Evolutionary conservation across 2,329 filamentous ascomycete genomes (phyloP).

Genomic region (Triangularia verruculosa): DNA sequence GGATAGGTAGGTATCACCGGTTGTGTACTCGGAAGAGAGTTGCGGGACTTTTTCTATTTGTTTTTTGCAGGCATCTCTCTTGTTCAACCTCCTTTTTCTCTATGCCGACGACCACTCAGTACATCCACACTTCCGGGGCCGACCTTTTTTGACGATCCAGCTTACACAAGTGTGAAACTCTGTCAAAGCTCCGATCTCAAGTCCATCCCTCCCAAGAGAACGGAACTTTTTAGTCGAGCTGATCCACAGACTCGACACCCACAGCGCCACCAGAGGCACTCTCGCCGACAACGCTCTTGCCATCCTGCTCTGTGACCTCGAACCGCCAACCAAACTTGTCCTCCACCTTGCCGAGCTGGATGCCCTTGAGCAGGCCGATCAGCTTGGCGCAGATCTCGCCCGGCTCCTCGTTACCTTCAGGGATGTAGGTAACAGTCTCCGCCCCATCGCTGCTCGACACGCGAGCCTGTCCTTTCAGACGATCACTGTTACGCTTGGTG

Average conservation of each 20-base stretch:
- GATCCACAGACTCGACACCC: conserved; percentile 33
- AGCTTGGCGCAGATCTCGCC: conserved; percentile 72
- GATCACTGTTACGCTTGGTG: conserved; percentile 55
- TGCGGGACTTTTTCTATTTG: background rate
- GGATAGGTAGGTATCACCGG: background rate
- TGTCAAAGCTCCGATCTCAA: background rate
- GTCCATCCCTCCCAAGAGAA: background rate
- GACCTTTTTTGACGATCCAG: background rate
- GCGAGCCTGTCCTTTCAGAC: conserved; percentile 39
- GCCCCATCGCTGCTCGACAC: conserved; percentile 38
- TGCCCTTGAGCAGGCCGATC: conserved; percentile 73
- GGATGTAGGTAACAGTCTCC: conserved; percentile 56
- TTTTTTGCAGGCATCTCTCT: background rate
- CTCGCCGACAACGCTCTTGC: conserved; percentile 37
- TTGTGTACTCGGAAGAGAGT: background rate
- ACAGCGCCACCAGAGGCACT: conserved; percentile 27
- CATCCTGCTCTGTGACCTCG: conserved; percentile 45
- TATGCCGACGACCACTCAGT: background rate
- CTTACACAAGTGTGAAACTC: background rate
- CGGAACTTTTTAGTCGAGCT: conserved; percentile 33
- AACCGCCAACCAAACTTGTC: conserved; percentile 74
- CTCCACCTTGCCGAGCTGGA: conserved; percentile 76
- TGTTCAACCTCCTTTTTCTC: background rate
- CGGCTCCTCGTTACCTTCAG: conserved; percentile 59
- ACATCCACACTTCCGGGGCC: background rate